Conservation (phyloP, 306 rosid genomes). For the Parietaria judaica region DNA sequence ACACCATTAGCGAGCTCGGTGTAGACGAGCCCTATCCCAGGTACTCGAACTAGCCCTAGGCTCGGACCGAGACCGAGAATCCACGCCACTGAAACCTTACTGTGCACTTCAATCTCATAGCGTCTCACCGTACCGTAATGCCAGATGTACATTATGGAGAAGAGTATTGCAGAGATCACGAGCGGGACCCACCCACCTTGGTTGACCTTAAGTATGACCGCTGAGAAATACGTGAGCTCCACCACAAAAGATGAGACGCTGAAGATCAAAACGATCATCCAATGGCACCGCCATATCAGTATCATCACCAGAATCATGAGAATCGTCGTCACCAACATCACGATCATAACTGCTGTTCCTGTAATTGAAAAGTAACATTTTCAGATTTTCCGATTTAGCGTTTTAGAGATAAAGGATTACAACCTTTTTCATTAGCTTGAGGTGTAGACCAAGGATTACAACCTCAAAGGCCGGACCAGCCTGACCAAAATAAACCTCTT, state of each 20-base stretch:
- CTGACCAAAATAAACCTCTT: too few relatives aligned
- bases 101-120: conserved; percentile 79
- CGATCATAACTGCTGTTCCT: conserved; percentile 89
- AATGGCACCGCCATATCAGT: conserved; percentile 89
- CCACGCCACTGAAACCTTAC: conserved; percentile 96
- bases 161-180: conserved; percentile 63
- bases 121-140: conserved; percentile 77
- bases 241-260: conserved; percentile 57
- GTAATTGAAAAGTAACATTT: conserved; percentile 23
- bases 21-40: conserved; percentile 92
- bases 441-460: too few relatives aligned
- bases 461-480: too few relatives aligned
- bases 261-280: conserved; percentile 68
- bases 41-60: conserved; percentile 91
- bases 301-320: conserved; percentile 86
- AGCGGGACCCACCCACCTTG: conserved; percentile 99
- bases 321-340: conserved; percentile 78
- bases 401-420: too few relatives aligned
- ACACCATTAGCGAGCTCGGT: conserved; percentile 94
- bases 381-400: not conserved
- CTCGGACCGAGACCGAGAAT: conserved; percentile 96
- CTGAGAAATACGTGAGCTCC: conserved; percentile 78
- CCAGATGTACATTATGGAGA: conserved; percentile 78
- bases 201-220: conserved; percentile 71
- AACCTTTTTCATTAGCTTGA: not conserved